Conservation (phyloP, 2,329 filamentous ascomycete genomes). For the Lachnellula subtilissima region DNA sequence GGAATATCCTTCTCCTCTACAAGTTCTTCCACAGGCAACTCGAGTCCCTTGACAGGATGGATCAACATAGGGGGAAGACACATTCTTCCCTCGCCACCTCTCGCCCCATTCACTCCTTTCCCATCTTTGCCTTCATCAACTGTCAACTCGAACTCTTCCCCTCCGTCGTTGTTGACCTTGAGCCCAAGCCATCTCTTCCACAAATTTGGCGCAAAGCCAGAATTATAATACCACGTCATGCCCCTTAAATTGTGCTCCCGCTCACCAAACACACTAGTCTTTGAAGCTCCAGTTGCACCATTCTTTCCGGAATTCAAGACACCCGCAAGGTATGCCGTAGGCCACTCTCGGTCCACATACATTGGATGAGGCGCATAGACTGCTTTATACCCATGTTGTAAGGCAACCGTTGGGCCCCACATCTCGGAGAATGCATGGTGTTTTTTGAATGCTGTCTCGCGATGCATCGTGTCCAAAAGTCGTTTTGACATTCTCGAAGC, state of each 20-base stretch:
- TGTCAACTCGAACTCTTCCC: conserved; percentile 67
- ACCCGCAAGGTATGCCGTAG: conserved; percentile 67
- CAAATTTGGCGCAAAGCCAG: conserved; percentile 73
- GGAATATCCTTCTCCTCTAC: conserved; percentile 17
- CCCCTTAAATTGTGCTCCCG: conserved; percentile 85
- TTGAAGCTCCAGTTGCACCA: conserved; percentile 67
- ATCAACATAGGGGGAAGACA: conserved; percentile 85
- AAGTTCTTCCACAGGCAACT: conserved; percentile 38
- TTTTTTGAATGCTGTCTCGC: conserved; percentile 77
- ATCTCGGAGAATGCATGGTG: conserved; percentile 94
- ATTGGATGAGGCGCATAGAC: conserved; percentile 87
- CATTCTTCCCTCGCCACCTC: conserved; percentile 75
- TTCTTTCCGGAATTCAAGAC: conserved; percentile 77
- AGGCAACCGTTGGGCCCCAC: conserved; percentile 83
- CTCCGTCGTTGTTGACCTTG: conserved; percentile 71
- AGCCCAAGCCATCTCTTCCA: conserved; percentile 85
- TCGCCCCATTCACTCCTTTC: conserved; percentile 42
- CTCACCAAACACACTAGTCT: conserved; percentile 72
- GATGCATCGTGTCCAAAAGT: conserved; percentile 82
- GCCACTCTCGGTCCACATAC: conserved; percentile 85
- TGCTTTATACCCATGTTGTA: conserved; percentile 90
- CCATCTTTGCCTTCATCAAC: conserved; percentile 40
- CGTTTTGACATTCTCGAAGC: conserved; percentile 76
- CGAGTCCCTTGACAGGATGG: conserved; percentile 79
- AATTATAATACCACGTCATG: conserved; percentile 88